Percentiles rank a stretch among this genome's conserved stretches.
Evolutionary conservation across 2,329 filamentous ascomycete genomes (phyloP).

Genomic region (Fusarium kyushuense): DNA sequence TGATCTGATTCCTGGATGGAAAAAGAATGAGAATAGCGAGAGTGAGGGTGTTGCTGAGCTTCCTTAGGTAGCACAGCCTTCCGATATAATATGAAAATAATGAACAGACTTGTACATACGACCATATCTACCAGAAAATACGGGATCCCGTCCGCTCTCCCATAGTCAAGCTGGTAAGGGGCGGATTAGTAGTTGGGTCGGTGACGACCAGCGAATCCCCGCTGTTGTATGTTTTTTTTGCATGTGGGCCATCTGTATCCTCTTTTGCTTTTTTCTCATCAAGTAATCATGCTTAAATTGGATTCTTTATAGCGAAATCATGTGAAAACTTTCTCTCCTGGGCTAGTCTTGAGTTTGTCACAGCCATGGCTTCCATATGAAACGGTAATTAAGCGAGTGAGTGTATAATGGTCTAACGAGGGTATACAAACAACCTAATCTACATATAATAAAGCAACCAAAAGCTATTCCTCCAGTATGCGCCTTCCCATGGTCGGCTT

Average conservation of each 20-base stretch:
- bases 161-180: background rate
- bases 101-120: rapidly evolving
- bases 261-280: too few species aligned
- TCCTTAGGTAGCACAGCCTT: background rate
- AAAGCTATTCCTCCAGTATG: background rate
- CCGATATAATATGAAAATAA: background rate
- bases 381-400: background rate
- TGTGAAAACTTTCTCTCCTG: too few species aligned
- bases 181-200: slow-evolving; percentile 1
- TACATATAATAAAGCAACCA: background rate
- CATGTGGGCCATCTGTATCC: too few species aligned
- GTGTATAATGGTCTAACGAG: background rate
- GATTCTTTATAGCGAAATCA: too few species aligned
- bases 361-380: too few species aligned
- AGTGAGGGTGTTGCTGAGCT: background rate
- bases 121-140: background rate
- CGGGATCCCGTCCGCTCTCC: slow-evolving; percentile 1
- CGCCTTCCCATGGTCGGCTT: background rate
- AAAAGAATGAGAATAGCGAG: slow-evolving; percentile 29
- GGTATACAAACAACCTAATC: background rate
- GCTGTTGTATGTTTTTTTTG: background rate
- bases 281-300: too few species aligned
- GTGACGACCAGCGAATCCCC: slow-evolving; percentile 1
- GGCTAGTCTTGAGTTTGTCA: too few species aligned
- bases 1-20: slow-evolving; percentile 54